Conservation (phyloP, 805 yeast species). For the Maudiozyma barnettii region DNA sequence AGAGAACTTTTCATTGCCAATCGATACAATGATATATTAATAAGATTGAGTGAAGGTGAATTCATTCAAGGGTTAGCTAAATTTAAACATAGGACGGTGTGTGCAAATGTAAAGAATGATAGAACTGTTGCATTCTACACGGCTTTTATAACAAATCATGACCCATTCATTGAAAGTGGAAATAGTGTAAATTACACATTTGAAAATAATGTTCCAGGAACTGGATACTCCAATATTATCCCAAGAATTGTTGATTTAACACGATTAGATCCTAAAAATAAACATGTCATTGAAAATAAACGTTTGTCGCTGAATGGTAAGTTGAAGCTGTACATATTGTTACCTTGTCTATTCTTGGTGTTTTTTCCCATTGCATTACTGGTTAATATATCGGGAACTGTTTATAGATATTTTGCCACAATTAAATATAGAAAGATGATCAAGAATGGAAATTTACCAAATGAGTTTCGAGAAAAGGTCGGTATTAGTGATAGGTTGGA, state of each 20-base stretch:
- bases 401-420: slow-evolving; percentile 24
- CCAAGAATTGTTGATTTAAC: slow-evolving; percentile 25
- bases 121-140: slow-evolving; percentile 85
- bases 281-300: background rate
- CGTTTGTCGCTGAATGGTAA: background rate
- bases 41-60: slow-evolving; percentile 29
- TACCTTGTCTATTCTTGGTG: slow-evolving; percentile 2
- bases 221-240: slow-evolving; percentile 9
- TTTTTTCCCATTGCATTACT: slow-evolving; percentile 22
- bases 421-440: slow-evolving; percentile 19
- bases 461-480: slow-evolving; percentile 13
- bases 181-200: slow-evolving; percentile 39
- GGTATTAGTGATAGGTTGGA: slow-evolving; percentile 20
- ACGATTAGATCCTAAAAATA: slow-evolving; percentile 8
- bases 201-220: slow-evolving; percentile 32
- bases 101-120: slow-evolving; percentile 76
- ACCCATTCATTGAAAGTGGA: slow-evolving; percentile 62
- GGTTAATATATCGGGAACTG: slow-evolving; percentile 22
- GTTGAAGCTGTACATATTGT: background rate
- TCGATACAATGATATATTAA: slow-evolving; percentile 34
- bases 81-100: slow-evolving; percentile 48
- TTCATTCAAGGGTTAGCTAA: slow-evolving; percentile 46
- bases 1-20: slow-evolving; percentile 56
- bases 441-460: slow-evolving; percentile 15
- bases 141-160: slow-evolving; percentile 58